Evolutionary conservation across 352 stramenopile genomes (phyloP), one percentile per base, ranked within the genome.

Genomic region (Phytophthora meadii): DNA sequence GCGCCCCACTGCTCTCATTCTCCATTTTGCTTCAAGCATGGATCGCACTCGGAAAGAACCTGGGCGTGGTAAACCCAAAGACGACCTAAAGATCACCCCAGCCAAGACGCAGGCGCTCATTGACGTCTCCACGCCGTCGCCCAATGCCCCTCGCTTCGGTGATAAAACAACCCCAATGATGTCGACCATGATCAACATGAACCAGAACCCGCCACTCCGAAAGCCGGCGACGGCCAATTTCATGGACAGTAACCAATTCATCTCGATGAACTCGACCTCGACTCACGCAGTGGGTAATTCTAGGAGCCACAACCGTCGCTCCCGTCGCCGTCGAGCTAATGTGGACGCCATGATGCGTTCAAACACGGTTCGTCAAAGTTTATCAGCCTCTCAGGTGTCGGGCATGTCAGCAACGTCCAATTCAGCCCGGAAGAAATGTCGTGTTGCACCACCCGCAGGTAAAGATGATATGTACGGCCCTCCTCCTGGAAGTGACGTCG

Each of bases 271-370:
- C 62, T 56, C 54, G 36, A 66, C 72, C 6, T 65, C 65, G n/a
- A 58, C 65, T 14, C 65, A 74, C 36, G 52, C 79, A 4, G 52
- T 76, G 28, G 62, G 54, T 27, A 79, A 81, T 10, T 60, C 54
- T 30, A 65, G 45, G 32, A 48, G 32, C 40, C 46, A 54, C 22
- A 61, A 61, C 36, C 66, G 51, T 19, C 58, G 58, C 3, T 68
- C 64, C n/a, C 58, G 73, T 25, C 77, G 79, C 8, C 79, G 79
- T 3, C 77, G 81, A 10, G 69, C 80, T n/a, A 86, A 90, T 51
- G 77, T 90, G 15, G 81, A 90, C 68, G 78, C 79, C 36, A 85
- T 92, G 77, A 77, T 90, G 61, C 77, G 80, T 2, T 90, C 82
- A n/a, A 87, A 76, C 40, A 76, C 84, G 56, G 78, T 90, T 42